Conservation (phyloP, 2,329 filamentous ascomycete genomes). For the Colletotrichum horii region DNA sequence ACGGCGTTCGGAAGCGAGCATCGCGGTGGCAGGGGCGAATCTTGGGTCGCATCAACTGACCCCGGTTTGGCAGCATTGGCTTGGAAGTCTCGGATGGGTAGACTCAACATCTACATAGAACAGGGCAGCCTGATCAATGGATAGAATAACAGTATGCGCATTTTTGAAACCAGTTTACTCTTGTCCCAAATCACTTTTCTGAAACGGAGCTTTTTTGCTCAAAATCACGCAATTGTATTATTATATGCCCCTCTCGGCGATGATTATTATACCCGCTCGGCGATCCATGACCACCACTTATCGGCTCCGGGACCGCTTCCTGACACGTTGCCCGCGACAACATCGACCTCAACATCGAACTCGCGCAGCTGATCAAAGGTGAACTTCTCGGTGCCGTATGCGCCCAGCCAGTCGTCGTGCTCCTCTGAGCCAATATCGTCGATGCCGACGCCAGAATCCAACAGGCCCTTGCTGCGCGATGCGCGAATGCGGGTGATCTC, state of each 20-base stretch:
- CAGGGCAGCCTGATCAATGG: conserved; percentile 7
- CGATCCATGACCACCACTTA: conserved; percentile 93
- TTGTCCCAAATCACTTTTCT: neutral
- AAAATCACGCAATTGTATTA: neutral
- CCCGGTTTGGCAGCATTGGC: conserved; percentile 9
- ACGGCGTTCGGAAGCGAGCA: conserved; percentile 21
- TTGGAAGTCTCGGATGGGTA: conserved; percentile 28
- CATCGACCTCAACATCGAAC: conserved; percentile 78
- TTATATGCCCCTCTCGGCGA: conserved; percentile 1
- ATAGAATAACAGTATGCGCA: conserved; percentile 1
- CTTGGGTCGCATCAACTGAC: conserved; percentile 23
- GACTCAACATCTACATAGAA: conserved; percentile 47
- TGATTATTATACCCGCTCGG: conserved; percentile 52
- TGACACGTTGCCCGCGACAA: conserved; percentile 75
- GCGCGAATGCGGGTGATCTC: conserved; percentile 81
- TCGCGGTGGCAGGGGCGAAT: conserved; percentile 11
- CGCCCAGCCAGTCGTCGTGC: conserved; percentile 83
- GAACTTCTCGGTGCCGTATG: conserved; percentile 79
- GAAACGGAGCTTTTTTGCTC: neutral
- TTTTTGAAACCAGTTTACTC: neutral
- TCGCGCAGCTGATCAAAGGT: conserved; percentile 83
- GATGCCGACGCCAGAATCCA: conserved; percentile 79
- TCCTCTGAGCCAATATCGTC: conserved; percentile 69
- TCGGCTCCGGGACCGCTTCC: conserved; percentile 73
- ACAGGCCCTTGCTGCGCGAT: conserved; percentile 78